Percentiles rank a stretch among this genome's conserved stretches.
Conservation (phyloP, 768 basidiomycete genomes). For the Kondoa subrosea region DNA sequence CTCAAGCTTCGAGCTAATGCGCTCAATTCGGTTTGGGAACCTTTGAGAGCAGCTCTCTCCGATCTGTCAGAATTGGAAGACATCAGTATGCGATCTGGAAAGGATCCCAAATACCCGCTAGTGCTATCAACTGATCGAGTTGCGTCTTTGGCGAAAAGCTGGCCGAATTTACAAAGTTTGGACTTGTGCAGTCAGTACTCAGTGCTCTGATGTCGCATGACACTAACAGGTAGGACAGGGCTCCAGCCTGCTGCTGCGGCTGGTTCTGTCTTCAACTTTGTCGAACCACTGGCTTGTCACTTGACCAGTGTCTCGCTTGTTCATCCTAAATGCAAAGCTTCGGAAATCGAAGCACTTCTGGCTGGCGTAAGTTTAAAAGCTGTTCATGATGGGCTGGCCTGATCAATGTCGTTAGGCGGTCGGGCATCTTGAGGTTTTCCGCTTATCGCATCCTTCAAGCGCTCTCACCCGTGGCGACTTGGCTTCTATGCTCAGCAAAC, state of each 20-base stretch:
- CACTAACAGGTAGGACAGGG: not conserved
- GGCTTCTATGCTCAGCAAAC: not conserved
- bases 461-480: not conserved
- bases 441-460: not conserved
- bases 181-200: conserved; percentile 3
- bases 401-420: not conserved
- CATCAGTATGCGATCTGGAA: conserved; percentile 5
- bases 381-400: not conserved
- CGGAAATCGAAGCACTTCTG: not conserved
- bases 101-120: not conserved
- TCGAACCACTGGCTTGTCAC: not conserved
- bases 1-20: not conserved
- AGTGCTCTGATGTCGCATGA: not conserved
- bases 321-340: not conserved
- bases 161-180: not conserved
- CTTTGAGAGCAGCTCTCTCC: not conserved
- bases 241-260: not conserved
- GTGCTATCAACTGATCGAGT: not conserved
- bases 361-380: not conserved
- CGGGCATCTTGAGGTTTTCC: not conserved
- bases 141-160: not conserved
- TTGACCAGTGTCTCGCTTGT: not conserved
- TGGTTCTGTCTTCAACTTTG: not conserved
- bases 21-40: not conserved
- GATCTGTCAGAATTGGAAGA: not conserved